Conservation (phyloP, 108 stramenopile species). For the Skeletonema menzelii region DNA sequence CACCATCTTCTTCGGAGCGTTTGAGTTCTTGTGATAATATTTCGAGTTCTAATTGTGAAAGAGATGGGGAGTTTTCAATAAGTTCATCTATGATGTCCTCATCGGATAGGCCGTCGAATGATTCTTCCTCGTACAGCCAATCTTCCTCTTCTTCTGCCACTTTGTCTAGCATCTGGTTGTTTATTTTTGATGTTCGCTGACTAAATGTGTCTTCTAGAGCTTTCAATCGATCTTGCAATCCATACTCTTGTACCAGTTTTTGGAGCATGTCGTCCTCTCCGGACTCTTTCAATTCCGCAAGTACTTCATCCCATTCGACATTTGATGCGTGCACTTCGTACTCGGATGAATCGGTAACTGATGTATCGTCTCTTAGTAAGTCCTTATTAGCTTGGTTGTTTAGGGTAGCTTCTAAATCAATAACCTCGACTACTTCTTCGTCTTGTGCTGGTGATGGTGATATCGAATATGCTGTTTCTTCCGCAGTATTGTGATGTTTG, state of each 20-base stretch:
- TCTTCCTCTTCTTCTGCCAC: neutral
- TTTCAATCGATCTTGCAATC: slow-evolving; percentile 18
- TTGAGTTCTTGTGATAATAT: slow-evolving; percentile 36
- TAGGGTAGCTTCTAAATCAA: slow-evolving; percentile 42
- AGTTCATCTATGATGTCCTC: slow-evolving; percentile 43
- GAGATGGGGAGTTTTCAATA: slow-evolving; percentile 37
- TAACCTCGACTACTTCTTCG: slow-evolving; percentile 32
- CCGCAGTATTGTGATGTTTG: neutral
- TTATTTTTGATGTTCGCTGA: neutral
- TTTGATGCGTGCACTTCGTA: slow-evolving; percentile 29
- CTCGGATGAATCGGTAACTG: neutral
- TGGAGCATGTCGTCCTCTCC: slow-evolving; percentile 14
- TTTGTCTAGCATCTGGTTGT: neutral
- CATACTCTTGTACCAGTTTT: slow-evolving; percentile 24
- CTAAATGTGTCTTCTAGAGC: slow-evolving; percentile 3
- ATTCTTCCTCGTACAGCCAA: slow-evolving; percentile 33
- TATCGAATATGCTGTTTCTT: neutral
- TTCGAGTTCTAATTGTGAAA: slow-evolving; percentile 43
- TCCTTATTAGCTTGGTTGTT: slow-evolving; percentile 22
- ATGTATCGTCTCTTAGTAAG: neutral
- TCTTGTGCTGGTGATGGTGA: neutral
- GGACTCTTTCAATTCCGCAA: slow-evolving; percentile 27
- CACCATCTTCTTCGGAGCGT: neutral
- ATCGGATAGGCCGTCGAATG: slow-evolving; percentile 22
- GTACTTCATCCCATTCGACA: slow-evolving; percentile 23